Percentiles rank a stretch among this genome's conserved stretches.
Conservation (phyloP, 345 rosid species). For the Reutealis trisperma region DNA sequence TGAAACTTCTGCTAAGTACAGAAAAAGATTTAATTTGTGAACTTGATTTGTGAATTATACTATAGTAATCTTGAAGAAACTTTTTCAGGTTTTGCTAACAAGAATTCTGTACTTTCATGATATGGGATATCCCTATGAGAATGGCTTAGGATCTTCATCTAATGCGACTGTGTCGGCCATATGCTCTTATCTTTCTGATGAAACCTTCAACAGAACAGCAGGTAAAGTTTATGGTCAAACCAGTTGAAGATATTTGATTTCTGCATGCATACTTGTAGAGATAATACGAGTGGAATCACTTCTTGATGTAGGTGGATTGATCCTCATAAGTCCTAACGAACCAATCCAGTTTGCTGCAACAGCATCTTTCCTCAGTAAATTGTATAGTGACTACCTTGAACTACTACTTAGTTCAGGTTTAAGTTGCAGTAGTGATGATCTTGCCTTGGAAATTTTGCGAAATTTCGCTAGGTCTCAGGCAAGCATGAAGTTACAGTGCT, state of each 20-base stretch:
- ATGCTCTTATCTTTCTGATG: slow-evolving; percentile 48
- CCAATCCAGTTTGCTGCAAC: slow-evolving; percentile 56
- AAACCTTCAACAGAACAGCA: slow-evolving; percentile 35
- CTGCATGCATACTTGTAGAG: no score
- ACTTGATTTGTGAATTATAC: neutral
- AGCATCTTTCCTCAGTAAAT: slow-evolving; percentile 56
- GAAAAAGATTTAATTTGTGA: neutral
- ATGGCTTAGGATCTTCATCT: slow-evolving; percentile 35
- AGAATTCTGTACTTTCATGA: slow-evolving; percentile 51
- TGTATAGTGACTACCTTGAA: slow-evolving; percentile 58
- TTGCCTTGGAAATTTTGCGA: slow-evolving; percentile 40
- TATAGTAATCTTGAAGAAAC: neutral
- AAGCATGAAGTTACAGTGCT: slow-evolving; percentile 12
- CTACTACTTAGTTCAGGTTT: slow-evolving; percentile 41
- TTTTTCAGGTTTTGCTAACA: slow-evolving; percentile 50
- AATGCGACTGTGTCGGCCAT: slow-evolving; percentile 35
- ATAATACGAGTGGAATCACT: neutral
- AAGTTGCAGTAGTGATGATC: slow-evolving; percentile 32
- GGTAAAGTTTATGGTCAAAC: slow-evolving; percentile 27
- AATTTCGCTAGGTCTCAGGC: slow-evolving; percentile 54
- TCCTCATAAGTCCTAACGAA: slow-evolving; percentile 42
- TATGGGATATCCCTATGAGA: slow-evolving; percentile 51
- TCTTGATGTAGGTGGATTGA: slow-evolving; percentile 51
- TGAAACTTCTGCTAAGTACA: neutral
- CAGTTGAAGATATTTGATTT: no score